Conservation (phyloP, 495 filamentous ascomycete species). For the Cenococcum geophilum region DNA sequence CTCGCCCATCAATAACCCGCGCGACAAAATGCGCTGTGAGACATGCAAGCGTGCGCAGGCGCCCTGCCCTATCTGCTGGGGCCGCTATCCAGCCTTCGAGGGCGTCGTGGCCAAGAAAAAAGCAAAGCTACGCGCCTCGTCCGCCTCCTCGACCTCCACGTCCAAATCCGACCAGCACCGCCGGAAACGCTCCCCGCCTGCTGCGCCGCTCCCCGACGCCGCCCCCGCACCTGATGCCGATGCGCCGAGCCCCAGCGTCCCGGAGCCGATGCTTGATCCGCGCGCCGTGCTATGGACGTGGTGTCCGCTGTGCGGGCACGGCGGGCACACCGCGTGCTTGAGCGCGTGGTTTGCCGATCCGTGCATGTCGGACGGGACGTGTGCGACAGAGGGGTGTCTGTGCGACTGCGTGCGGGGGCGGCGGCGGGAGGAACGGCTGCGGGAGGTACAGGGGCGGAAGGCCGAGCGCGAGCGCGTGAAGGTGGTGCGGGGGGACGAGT, state of each 20-base stretch:
- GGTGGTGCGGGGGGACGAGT: slow-evolving; percentile 27
- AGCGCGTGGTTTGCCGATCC: slow-evolving; percentile 31
- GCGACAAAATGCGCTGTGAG: slow-evolving; percentile 32
- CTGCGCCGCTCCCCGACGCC: slow-evolving; percentile 6
- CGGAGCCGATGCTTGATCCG: slow-evolving; percentile 7
- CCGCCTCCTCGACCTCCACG: slow-evolving; percentile 1
- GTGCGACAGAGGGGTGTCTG: slow-evolving; percentile 37
- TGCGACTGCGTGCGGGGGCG: slow-evolving; percentile 35
- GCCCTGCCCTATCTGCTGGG: slow-evolving; percentile 37
- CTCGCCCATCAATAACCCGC: slow-evolving; percentile 33
- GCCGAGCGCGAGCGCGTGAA: slow-evolving; percentile 21
- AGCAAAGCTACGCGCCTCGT: slow-evolving; percentile 14
- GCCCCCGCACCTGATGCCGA: not conserved
- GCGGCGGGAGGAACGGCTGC: slow-evolving; percentile 25
- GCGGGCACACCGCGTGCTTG: slow-evolving; percentile 35
- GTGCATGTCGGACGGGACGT: slow-evolving; percentile 29
- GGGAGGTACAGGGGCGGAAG: slow-evolving; percentile 16
- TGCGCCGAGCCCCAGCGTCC: slow-evolving; percentile 12
- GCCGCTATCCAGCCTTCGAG: slow-evolving; percentile 32
- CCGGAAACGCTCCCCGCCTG: slow-evolving; percentile 18
- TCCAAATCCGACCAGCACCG: slow-evolving; percentile 8
- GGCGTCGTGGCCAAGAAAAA: slow-evolving; percentile 18
- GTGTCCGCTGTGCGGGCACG: slow-evolving; percentile 38
- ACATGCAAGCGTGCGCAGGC: slow-evolving; percentile 32
- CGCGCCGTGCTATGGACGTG: slow-evolving; percentile 30